These are phyloP conservation scores for Geranomyces variabilis DNA, from an alignment of 192 early-diverging fungal genomes.

Conservation along the genomic window DNA sequence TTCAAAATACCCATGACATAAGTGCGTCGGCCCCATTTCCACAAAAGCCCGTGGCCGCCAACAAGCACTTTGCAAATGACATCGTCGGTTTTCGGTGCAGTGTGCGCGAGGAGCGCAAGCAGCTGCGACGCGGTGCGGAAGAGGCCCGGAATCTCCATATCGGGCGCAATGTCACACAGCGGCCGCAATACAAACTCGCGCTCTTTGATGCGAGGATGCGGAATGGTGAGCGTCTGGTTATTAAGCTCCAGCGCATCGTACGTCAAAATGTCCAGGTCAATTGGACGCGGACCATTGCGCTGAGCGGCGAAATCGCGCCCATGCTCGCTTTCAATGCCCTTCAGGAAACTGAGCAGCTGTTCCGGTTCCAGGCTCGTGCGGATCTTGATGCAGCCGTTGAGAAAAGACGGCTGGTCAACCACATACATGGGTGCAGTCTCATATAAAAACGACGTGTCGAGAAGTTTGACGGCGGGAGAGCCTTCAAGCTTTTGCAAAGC, in stretches of 20 bases:
- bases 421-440: conserved; percentile 97
- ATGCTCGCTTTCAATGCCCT: conserved; percentile 81
- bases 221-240: conserved; percentile 74
- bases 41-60: conserved; percentile 48
- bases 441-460: conserved; percentile 96
- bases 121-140: conserved; percentile 78
- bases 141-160: conserved; percentile 85
- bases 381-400: conserved; percentile 89
- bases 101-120: conserved; percentile 58
- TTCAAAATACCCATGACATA: conserved; percentile 97
- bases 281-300: conserved; percentile 84
- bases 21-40: conserved; percentile 69
- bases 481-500: conserved; percentile 65
- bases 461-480: conserved; percentile 49
- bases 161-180: conserved; percentile 89
- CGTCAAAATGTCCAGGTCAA: conserved; percentile 97
- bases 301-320: conserved; percentile 69
- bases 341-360: conserved; percentile 73
- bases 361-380: conserved; percentile 76
- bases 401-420: conserved; percentile 85
- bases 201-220: conserved; percentile 86
- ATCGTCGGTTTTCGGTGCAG: conserved; percentile 32
- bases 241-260: conserved; percentile 79
- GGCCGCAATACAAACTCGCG: conserved; percentile 95
- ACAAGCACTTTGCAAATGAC: conserved; percentile 47